Percentiles rank a stretch among this genome's conserved stretches.
Evolutionary conservation across 768 basidiomycete genomes (phyloP).

Genomic region (Leccinellum luteum): DNA sequence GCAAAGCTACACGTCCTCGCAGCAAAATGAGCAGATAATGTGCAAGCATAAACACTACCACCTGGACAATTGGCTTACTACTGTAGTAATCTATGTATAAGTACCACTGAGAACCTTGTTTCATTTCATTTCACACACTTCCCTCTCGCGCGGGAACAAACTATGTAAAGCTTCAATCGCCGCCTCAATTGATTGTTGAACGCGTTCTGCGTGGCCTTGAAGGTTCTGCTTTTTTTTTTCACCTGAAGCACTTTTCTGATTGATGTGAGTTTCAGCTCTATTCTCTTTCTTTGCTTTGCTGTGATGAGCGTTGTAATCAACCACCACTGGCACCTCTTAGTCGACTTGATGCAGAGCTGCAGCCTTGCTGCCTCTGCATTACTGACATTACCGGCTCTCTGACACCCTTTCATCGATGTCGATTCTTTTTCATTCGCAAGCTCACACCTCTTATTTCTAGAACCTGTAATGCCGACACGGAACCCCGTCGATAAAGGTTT

Average conservation of each 20-base stretch:
- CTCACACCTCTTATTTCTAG: slow-evolving; percentile 25
- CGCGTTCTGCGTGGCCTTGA: background rate
- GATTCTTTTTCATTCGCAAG: background rate
- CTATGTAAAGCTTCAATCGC: slow-evolving; percentile 10
- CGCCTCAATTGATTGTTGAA: slow-evolving; percentile 17
- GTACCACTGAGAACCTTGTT: background rate
- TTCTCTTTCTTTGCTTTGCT: background rate
- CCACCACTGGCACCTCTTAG: slow-evolving; percentile 89
- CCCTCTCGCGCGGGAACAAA: background rate
- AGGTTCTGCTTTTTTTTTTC: background rate
- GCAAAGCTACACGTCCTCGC: slow-evolving; percentile 64
- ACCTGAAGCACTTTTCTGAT: background rate
- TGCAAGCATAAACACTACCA: background rate
- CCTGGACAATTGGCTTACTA: background rate
- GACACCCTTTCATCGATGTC: slow-evolving; percentile 27
- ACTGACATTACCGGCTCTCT: slow-evolving; percentile 77
- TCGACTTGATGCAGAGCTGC: slow-evolving; percentile 58
- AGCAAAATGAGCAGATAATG: slow-evolving; percentile 32
- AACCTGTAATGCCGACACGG: background rate
- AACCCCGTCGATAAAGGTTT: background rate
- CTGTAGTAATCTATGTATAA: background rate
- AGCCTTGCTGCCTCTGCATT: slow-evolving; percentile 43
- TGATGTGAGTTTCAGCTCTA: slow-evolving; percentile 17
- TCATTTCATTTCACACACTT: too few species aligned
- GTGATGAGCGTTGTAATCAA: slow-evolving; percentile 80